Conservation (phyloP, 2,329 filamentous ascomycete species). For the Aspergillus sp. region DNA sequence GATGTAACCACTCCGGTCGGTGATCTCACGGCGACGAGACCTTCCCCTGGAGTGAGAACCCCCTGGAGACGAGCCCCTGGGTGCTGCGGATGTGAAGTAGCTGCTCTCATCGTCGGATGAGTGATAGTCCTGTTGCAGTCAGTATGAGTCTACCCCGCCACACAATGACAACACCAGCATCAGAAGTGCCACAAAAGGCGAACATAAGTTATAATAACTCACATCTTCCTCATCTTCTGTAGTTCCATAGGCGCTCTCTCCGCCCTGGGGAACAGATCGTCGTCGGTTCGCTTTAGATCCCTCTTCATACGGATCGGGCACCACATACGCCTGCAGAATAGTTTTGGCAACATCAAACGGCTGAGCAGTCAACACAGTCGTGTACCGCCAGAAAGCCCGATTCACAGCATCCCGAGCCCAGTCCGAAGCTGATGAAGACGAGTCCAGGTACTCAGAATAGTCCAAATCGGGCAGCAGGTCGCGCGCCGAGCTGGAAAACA, state of each 20-base stretch:
- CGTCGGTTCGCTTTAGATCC: conserved; percentile 20
- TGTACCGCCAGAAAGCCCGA: conserved; percentile 86
- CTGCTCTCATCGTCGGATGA: conserved; percentile 67
- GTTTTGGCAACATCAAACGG: conserved; percentile 97
- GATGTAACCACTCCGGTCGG: conserved; percentile 41
- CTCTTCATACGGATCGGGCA: conserved; percentile 30
- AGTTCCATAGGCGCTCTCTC: neutral
- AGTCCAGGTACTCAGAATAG: conserved; percentile 80
- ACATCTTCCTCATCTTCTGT: conserved; percentile 24
- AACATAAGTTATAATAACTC: conserved; percentile 7
- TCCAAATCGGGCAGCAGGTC: conserved; percentile 86
- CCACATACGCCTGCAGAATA: conserved; percentile 68
- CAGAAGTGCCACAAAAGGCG: neutral
- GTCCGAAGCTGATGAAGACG: conserved; percentile 66
- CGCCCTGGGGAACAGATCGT: conserved; percentile 17
- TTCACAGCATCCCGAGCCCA: conserved; percentile 72
- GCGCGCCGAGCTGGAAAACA: conserved; percentile 60
- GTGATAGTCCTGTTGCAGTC: conserved; percentile 28
- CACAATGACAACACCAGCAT: neutral
- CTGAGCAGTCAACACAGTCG: conserved; percentile 79
- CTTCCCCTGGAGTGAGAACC: conserved; percentile 32
- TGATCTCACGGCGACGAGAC: conserved; percentile 32
- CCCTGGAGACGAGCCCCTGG: conserved; percentile 35
- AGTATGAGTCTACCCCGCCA: conserved; percentile 3
- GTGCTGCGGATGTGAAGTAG: conserved; percentile 68